Evolutionary conservation across 495 filamentous ascomycete genomes (phyloP), one percentile per base, ranked within the genome.

Genomic region (Polyplosphaeria fusca): DNA sequence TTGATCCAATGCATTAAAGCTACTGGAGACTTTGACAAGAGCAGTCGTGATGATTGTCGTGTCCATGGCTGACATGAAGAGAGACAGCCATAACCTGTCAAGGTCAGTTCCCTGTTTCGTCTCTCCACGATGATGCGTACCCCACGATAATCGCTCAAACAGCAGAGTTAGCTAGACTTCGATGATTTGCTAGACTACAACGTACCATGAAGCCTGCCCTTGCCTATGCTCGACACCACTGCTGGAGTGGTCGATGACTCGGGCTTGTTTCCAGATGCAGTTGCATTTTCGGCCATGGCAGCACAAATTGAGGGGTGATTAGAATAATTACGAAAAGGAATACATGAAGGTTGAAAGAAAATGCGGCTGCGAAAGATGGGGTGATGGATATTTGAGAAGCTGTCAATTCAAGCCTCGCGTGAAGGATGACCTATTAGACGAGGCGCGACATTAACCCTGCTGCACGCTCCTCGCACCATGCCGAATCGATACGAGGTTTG

Each of bases 41-140:
- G 48, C 56, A 2, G 61, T 64, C 2, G 55, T 60, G 23, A 64
- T 43, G 27, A 64, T 64, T 5, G 61, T 60, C 4, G 50, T 56
- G 35, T 64, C 61, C 37, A 64, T 28, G 3, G 61, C 61, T 7
- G 61, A 59, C 14, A 64, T 47, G 25, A 64, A 64, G 12, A 64
- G 26, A 4, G 32, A 64, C n/a, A 64, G 55, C 61, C 61, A 64
- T 41, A 64, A 23, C 30, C 60, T 63, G 27, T 30, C 7, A 48
- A 30, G 14, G 58, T 51, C 28, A 55, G 16, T 26, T 38, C 5
- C 16, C 4, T 26, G 18, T 41, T 2, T 13, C 16, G 13, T 18
- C 9, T 13, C 39, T 20, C 13, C 7, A 5, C 20, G 2, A 25
- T 23, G 3, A n/a, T 27, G 23, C 30, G 16, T 54, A 63, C 60